Evolutionary conservation across 2,329 filamentous ascomycete genomes (phyloP).

Genomic region (Cordyceps tenuipes): DNA sequence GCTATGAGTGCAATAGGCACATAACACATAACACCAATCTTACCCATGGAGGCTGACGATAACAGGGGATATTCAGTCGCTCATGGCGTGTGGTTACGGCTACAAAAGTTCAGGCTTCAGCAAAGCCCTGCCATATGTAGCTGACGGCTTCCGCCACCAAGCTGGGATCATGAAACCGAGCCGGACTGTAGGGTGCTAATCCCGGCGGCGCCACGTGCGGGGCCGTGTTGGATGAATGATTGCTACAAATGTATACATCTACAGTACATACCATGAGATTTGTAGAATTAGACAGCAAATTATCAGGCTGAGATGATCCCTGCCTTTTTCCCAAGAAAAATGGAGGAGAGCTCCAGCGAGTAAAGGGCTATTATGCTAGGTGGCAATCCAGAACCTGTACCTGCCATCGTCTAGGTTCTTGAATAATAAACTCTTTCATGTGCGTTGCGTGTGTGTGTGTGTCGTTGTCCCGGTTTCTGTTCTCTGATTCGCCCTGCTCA

Average conservation of each 20-base stretch:
- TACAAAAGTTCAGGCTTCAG: not conserved
- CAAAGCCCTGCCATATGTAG: not conserved
- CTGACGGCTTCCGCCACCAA: not conserved
- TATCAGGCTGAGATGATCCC: too few species aligned
- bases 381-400: too few species aligned
- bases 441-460: too few species aligned
- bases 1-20: not conserved
- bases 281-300: not conserved
- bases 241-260: too few species aligned
- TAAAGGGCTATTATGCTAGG: too few species aligned
- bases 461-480: too few species aligned
- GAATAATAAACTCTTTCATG: too few species aligned
- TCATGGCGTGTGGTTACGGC: not conserved
- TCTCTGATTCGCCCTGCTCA: too few species aligned
- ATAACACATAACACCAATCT: not conserved
- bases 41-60: not conserved
- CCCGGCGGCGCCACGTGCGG: slow-evolving; percentile 6
- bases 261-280: not conserved
- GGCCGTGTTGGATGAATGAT: not conserved
- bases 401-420: too few species aligned
- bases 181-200: not conserved
- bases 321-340: not conserved
- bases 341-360: not conserved
- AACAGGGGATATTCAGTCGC: not conserved
- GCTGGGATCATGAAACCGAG: slow-evolving; percentile 6